Evolutionary conservation across 495 filamentous ascomycete species (phyloP).

Genomic region (Barbatosphaeria neglecta): DNA sequence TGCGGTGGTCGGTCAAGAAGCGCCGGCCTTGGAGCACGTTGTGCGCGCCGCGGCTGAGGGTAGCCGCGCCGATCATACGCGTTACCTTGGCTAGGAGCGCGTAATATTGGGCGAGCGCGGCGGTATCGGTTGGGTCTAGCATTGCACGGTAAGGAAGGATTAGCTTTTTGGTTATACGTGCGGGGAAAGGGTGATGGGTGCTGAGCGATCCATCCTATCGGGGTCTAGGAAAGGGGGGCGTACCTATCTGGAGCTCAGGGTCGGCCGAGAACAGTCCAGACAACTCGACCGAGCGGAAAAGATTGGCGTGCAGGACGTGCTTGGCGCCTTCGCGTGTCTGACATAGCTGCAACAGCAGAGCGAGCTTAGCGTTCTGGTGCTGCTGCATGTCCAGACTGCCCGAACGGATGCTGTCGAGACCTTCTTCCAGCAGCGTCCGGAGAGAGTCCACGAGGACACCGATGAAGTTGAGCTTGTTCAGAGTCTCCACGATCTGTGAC

Average conservation of each 20-base stretch:
- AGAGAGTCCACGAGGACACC: conserved; percentile 78
- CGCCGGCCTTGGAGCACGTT: conserved; percentile 66
- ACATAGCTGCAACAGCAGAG: conserved; percentile 72
- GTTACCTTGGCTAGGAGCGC: conserved; percentile 68
- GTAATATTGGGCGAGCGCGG: conserved; percentile 70
- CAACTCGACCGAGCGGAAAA: conserved; percentile 72
- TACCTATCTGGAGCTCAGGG: conserved; percentile 79
- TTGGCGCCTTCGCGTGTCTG: conserved; percentile 70
- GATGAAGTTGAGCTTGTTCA: conserved; percentile 81
- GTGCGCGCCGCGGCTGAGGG: conserved; percentile 66
- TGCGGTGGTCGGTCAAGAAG: conserved; percentile 71
- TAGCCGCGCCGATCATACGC: conserved; percentile 65
- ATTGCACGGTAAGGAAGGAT: conserved; percentile 1
- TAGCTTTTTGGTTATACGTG: too few species aligned
- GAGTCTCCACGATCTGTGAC: conserved; percentile 58
- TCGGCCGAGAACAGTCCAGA: conserved; percentile 80
- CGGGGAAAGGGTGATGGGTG: too few species aligned
- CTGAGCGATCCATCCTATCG: too few species aligned
- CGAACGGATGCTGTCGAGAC: conserved; percentile 18
- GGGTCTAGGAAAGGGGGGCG: conserved; percentile 15
- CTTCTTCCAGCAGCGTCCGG: conserved; percentile 55
- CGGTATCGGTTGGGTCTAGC: conserved; percentile 37
- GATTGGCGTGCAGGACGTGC: conserved; percentile 70
- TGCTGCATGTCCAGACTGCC: conserved; percentile 23
- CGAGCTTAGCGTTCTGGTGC: conserved; percentile 66